A percentile compares a stretch with the other conserved stretches of the same genome.
These are phyloP conservation scores for Stramenopiles sp. DNA, from an alignment of 352 stramenopile genomes.

Conservation along the genomic window DNA sequence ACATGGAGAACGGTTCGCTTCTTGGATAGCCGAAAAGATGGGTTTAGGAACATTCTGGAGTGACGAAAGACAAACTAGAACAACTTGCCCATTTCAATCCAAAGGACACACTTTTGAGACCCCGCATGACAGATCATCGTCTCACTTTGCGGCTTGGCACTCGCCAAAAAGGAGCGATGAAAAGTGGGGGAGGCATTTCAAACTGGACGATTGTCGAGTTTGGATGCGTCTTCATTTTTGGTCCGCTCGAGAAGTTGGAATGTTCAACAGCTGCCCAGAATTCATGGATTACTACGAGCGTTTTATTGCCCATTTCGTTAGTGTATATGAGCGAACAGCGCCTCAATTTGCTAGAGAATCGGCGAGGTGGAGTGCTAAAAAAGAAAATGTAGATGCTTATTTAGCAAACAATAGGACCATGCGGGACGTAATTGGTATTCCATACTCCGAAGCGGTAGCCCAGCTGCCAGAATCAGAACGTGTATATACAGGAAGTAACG, in stretches of 20 bases:
- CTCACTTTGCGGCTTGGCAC: constrained; percentile 35
- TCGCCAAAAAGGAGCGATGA: constrained; percentile 28
- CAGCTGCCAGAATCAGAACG: too few species aligned
- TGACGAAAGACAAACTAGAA: constrained; percentile 24
- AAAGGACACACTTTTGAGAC: constrained; percentile 18
- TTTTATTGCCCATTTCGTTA: constrained; percentile 39
- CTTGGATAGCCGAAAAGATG: constrained; percentile 40
- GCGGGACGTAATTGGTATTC: too few species aligned
- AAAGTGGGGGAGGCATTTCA: constrained; percentile 32
- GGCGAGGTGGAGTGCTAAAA: constrained; percentile 32
- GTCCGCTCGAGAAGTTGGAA: constrained; percentile 30
- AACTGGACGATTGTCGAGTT: constrained; percentile 34
- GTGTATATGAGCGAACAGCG: constrained; percentile 31
- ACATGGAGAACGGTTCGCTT: constrained; percentile 32
- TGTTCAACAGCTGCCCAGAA: constrained; percentile 27
- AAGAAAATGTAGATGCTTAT: too few species aligned
- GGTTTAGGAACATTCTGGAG: constrained; percentile 34
- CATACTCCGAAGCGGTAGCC: too few species aligned
- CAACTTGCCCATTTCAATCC: constrained; percentile 17
- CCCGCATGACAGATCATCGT: constrained; percentile 31
- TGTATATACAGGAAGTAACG: too few species aligned
- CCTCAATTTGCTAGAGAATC: constrained; percentile 31
- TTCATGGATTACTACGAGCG: constrained; percentile 37
- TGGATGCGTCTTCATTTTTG: constrained; percentile 48
- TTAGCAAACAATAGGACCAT: too few species aligned